Evolutionary conservation across 257 asterid genomes (phyloP).

Genomic region (Solanum corneliomulleri): DNA sequence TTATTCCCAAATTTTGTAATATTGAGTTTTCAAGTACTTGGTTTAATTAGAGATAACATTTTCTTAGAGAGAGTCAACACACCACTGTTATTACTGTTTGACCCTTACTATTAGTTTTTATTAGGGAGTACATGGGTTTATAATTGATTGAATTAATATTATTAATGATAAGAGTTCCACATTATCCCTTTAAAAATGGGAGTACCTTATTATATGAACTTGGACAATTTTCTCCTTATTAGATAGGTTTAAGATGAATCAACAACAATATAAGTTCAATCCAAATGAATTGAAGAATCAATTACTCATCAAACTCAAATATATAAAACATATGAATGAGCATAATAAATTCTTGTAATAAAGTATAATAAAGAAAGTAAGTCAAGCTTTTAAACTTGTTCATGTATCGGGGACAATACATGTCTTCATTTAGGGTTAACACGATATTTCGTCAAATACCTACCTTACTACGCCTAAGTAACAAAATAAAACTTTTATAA

Average conservation of each 20-base stretch:
- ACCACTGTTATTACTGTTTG: neutral
- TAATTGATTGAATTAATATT: neutral
- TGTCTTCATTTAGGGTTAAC: neutral
- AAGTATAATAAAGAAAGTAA: neutral
- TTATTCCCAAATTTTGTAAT: neutral
- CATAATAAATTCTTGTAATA: neutral
- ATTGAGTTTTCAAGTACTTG: neutral
- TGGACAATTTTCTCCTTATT: neutral
- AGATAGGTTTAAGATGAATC: neutral
- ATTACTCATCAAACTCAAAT: neutral
- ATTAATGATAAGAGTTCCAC: neutral
- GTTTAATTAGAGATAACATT: neutral
- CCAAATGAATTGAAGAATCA: neutral
- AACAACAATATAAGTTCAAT: neutral
- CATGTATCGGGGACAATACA: neutral
- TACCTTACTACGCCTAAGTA: neutral
- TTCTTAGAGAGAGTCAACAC: neutral
- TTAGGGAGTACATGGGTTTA: neutral
- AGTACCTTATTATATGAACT: neutral
- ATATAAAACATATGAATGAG: too few species aligned
- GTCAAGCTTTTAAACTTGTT: neutral
- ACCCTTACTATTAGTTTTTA: neutral
- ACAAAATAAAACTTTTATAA: neutral
- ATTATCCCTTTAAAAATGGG: neutral
- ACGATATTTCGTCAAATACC: neutral